Conservation (phyloP, 768 basidiomycete species). For the Leucocoprinus birnbaumii region DNA sequence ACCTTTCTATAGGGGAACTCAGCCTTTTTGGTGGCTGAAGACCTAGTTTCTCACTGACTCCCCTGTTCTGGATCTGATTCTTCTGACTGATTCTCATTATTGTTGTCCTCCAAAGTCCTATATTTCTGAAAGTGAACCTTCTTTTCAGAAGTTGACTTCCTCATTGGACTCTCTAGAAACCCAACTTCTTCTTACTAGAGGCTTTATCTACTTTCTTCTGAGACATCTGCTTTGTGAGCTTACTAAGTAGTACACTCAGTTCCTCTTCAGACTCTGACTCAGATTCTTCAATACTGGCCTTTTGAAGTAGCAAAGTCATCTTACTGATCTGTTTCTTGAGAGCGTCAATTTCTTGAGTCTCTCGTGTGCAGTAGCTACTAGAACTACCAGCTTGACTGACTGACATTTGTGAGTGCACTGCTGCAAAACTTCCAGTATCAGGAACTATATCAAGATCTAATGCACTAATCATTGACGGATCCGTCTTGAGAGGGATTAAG, state of each 20-base stretch:
- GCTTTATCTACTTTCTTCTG: background rate
- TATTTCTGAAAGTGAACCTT: background rate
- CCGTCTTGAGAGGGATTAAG: too few relatives aligned
- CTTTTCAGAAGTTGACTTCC: background rate
- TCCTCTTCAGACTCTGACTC: background rate
- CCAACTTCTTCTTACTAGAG: background rate
- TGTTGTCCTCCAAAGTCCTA: background rate
- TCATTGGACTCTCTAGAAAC: slow-evolving; percentile 10
- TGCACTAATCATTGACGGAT: background rate
- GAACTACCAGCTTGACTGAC: too few relatives aligned
- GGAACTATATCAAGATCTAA: background rate
- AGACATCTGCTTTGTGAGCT: background rate
- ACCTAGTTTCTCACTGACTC: too few relatives aligned
- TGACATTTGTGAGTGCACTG: background rate
- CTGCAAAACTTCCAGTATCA: background rate
- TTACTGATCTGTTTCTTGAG: too few relatives aligned
- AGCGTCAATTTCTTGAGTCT: too few relatives aligned
- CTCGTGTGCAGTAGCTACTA: too few relatives aligned
- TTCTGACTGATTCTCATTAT: too few relatives aligned
- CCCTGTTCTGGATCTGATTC: too few relatives aligned
- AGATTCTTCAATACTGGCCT: too few relatives aligned
- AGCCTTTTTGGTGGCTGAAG: background rate
- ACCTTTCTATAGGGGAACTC: background rate
- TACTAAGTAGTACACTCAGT: background rate
- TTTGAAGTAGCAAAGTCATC: too few relatives aligned